These are phyloP conservation scores for Arxiozyma telluris DNA, from an alignment of 1,139 yeast species.

Conservation along the genomic window DNA sequence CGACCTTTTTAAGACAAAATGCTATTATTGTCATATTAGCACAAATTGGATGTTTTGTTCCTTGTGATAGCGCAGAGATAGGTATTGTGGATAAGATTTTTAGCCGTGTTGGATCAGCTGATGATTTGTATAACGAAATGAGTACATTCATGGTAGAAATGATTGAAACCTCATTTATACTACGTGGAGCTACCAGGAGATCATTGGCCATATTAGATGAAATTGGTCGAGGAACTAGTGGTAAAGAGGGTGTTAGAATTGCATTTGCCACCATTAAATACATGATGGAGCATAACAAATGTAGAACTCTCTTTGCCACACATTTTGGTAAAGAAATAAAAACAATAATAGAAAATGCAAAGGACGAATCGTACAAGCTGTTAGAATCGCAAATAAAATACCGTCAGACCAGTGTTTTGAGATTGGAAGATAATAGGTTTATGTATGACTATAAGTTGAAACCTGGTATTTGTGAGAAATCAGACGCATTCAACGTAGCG, in stretches of 20 bases:
- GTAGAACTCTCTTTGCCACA: constrained; percentile 84
- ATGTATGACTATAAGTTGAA: constrained; percentile 55
- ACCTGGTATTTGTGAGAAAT: constrained; percentile 65
- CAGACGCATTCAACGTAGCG: constrained; percentile 84
- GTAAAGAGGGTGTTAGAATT: constrained; percentile 79
- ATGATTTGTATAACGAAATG: constrained; percentile 74
- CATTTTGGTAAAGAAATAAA: constrained; percentile 75
- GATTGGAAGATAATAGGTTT: constrained; percentile 29
- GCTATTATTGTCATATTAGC: constrained; percentile 79
- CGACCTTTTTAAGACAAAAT: constrained; percentile 80
- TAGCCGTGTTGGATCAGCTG: constrained; percentile 87
- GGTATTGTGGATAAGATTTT: constrained; percentile 82
- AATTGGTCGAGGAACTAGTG: constrained; percentile 93
- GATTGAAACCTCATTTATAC: constrained; percentile 83
- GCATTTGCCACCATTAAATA: constrained; percentile 73
- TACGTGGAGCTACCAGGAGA: constrained; percentile 61
- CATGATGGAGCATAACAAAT: constrained; percentile 46
- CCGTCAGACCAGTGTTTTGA: constrained; percentile 43
- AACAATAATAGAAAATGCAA: constrained; percentile 30
- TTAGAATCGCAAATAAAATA: constrained; percentile 33
- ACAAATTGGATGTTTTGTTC: constrained; percentile 84
- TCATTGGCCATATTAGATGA: constrained; percentile 90
- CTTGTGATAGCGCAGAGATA: constrained; percentile 61
- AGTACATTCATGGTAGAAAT: constrained; percentile 97
- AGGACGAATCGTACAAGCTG: not conserved